phyloP scores from a whole-genome alignment of 257 asterid genomes.

The Capsicum rhomboideum region DNA sequence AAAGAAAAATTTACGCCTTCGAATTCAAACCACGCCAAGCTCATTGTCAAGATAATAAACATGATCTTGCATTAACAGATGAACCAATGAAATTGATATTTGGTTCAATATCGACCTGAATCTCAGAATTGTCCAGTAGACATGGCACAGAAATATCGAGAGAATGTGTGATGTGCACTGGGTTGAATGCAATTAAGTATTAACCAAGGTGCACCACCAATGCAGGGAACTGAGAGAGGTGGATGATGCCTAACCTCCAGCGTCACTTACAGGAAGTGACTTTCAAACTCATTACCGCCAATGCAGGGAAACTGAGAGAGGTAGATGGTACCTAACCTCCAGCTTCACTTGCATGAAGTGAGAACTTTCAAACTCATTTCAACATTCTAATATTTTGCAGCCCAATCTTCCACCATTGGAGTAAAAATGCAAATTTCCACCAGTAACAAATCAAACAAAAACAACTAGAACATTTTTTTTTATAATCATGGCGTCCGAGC shows the following conservation, averaged over 20 bases:
- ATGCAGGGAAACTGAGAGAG: background rate
- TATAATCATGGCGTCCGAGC: background rate
- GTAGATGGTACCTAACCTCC: background rate
- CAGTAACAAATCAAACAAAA: background rate
- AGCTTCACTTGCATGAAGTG: background rate
- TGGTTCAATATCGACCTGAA: background rate
- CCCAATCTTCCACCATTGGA: background rate
- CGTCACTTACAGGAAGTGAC: background rate
- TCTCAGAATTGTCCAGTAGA: background rate
- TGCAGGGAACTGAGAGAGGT: background rate
- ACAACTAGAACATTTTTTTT: background rate
- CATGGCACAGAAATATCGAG: background rate
- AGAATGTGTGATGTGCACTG: background rate
- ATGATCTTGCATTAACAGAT: background rate
- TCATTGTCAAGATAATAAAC: background rate
- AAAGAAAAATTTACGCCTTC: background rate
- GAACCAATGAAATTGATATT: background rate
- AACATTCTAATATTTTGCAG: background rate
- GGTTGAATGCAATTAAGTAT: background rate
- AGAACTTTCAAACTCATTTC: background rate
- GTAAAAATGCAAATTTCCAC: background rate
- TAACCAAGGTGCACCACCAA: background rate
- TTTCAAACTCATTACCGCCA: background rate
- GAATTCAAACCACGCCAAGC: background rate
- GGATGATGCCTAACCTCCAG: background rate